Base-by-base conservation (phyloP, 441 rosid genomes). In the Theobroma grandiflorum region DNA sequence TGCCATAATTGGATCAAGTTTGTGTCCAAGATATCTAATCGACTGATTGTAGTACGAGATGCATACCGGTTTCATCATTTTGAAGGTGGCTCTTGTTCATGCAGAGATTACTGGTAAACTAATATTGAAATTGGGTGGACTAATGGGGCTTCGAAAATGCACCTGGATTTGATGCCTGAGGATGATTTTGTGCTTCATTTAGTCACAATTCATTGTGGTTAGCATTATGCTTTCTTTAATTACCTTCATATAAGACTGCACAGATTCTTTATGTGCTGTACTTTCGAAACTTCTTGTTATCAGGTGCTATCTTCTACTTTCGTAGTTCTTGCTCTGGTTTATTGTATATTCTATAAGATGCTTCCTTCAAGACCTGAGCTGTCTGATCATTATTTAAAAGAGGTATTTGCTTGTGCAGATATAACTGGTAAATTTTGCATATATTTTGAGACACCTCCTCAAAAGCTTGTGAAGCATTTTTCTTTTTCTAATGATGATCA, bases 61-160 rank as follows among this genome's bases (percentile, higher is more conserved):
- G 85, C 91, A 2, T 88, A 88, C 79, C 91, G 94, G 79, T 92
- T 88, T 85, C 94, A 90, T 89, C 94, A 89, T 84, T 92, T 92
- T 76, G 84, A 84, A 82, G 81, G 65, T 15, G 94, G 95, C 52
- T 68, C 81, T 78, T 92, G 95, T 83, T 89, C 95, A 15, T 90
- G 94, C 84, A 83, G 65, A 83, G 94, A 92, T 85, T 88, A 85
- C 74, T 90, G 94, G 95, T 94, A 74, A 90, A 75, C 40, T 43
- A 35, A 50, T 9, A 59, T 26, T 18, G 15, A 59, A 43, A n/a
- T 33, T 42, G 26, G 14, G 9, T 59, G 26, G 55, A 26, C 4
- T 74, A 26, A 43, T 6, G 57, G 4, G 35, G n/a, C 47, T 59
- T 59, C 15, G 40, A 26, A 57, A 43, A 58, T 61, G 57, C 16